These are phyloP conservation scores for Rhipidocladum racemiflorum DNA, from an alignment of 176 grass and related monocot genomes.

Conservation along the genomic window DNA sequence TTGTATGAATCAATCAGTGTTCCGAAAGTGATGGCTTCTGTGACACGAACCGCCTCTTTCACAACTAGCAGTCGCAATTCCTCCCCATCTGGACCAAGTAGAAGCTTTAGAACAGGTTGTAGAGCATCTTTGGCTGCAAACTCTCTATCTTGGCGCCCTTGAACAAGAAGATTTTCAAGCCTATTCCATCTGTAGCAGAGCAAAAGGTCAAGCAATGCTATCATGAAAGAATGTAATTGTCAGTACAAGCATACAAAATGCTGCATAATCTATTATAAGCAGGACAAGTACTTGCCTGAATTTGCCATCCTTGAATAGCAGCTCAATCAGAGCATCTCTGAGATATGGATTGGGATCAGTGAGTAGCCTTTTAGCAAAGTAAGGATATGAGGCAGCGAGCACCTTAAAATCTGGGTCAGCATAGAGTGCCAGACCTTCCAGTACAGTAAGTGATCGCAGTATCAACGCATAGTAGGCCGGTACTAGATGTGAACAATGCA, in stretches of 20 bases:
- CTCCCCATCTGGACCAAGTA: conserved; percentile 74
- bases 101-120: conserved; percentile 84
- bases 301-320: conserved; percentile 96
- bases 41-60: conserved; percentile 87
- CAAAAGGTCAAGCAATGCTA: conserved; percentile 24
- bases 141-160: conserved; percentile 89
- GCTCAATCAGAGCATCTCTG: conserved; percentile 93
- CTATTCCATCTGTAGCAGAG: conserved; percentile 82
- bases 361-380: conserved; percentile 96
- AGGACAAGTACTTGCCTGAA: conserved; percentile 66
- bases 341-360: conserved; percentile 99
- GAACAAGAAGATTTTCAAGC: conserved; percentile 98
- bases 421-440: conserved; percentile 95
- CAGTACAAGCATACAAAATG: not conserved
- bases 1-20: conserved; percentile 74
- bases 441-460: conserved; percentile 86
- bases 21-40: conserved; percentile 78
- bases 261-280: conserved; percentile 16
- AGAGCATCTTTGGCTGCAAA: conserved; percentile 92
- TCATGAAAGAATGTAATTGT: not conserved
- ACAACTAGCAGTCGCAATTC: conserved; percentile 74
- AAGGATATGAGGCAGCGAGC: conserved; percentile 96
- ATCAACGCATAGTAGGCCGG: conserved; percentile 95
- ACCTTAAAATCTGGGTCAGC: conserved; percentile 97
- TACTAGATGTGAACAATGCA: conserved; percentile 58